These are phyloP conservation scores for Hapsidospora chrysogenum DNA, from an alignment of 495 filamentous ascomycete species.

Conservation along the genomic window DNA sequence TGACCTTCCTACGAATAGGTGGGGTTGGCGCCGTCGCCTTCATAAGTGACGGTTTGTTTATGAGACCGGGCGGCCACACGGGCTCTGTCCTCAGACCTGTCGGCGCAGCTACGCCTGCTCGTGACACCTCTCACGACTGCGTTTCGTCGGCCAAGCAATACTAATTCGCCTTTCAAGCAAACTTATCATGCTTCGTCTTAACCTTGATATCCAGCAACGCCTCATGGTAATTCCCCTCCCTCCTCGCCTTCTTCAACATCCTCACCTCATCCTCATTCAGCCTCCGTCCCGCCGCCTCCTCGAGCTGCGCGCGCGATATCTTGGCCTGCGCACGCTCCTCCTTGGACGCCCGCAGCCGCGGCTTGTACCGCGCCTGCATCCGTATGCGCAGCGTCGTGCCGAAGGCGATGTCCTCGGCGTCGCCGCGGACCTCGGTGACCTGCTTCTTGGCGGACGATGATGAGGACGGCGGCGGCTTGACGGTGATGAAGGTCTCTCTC, in stretches of 20 bases:
- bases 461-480: conserved; percentile 28
- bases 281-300: conserved; percentile 57
- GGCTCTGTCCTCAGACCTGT: too few species aligned
- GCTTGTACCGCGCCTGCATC: conserved; percentile 92
- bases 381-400: conserved; percentile 67
- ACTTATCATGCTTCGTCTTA: conserved; percentile 96
- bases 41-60: too few species aligned
- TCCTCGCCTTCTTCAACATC: conserved; percentile 62
- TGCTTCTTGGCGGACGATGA: conserved; percentile 2
- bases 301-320: conserved; percentile 75
- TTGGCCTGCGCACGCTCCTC: conserved; percentile 68
- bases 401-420: conserved; percentile 53
- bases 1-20: too few species aligned
- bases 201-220: conserved; percentile 74
- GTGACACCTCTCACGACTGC: too few species aligned
- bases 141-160: too few species aligned
- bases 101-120: too few species aligned
- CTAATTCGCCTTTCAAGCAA: conserved; percentile 17
- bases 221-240: conserved; percentile 86
- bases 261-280: conserved; percentile 77
- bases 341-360: conserved; percentile 55
- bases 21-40: too few species aligned
- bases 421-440: conserved; percentile 53
- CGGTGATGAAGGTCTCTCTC: conserved; percentile 41
- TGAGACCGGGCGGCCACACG: too few species aligned